Percentiles rank a stretch among this genome's conserved stretches.
Evolutionary conservation across 148 eudicot genomes (phyloP).

Genomic region (Fallopia convolvulus): DNA sequence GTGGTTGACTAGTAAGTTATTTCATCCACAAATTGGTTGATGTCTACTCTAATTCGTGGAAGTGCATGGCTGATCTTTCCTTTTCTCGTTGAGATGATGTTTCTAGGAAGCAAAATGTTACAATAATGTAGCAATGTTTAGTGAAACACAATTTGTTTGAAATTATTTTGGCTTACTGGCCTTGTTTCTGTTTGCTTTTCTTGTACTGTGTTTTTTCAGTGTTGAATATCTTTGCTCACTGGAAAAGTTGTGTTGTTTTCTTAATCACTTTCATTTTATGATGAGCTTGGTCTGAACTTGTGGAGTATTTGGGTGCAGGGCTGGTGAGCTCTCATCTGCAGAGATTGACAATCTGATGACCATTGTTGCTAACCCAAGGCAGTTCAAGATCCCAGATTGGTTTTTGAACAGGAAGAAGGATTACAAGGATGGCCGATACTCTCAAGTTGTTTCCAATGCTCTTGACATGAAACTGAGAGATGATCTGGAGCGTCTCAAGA

Average conservation of each 20-base stretch:
- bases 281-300: not conserved
- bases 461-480: constrained; percentile 95
- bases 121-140: not conserved
- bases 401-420: constrained; percentile 90
- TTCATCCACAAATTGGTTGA: not conserved
- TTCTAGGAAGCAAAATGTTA: not conserved
- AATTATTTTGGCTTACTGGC: not conserved
- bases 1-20: not conserved
- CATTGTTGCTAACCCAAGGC: constrained; percentile 81
- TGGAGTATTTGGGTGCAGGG: constrained; percentile 32
- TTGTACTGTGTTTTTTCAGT: not conserved
- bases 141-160: not conserved
- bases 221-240: not conserved
- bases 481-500: constrained; percentile 82
- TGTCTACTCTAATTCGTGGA: not conserved
- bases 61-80: not conserved
- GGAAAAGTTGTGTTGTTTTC: not conserved
- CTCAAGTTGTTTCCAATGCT: constrained; percentile 80
- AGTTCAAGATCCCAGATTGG: constrained; percentile 88
- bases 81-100: too few species aligned
- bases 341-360: constrained; percentile 80
- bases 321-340: constrained; percentile 69
- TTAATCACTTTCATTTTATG: not conserved
- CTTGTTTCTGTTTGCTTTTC: not conserved
- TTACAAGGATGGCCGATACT: constrained; percentile 80